A percentile compares a stretch with the other conserved stretches of the same genome.
phyloP scores from a whole-genome alignment of 495 filamentous ascomycete genomes.

The Penicillium roqueforti region DNA sequence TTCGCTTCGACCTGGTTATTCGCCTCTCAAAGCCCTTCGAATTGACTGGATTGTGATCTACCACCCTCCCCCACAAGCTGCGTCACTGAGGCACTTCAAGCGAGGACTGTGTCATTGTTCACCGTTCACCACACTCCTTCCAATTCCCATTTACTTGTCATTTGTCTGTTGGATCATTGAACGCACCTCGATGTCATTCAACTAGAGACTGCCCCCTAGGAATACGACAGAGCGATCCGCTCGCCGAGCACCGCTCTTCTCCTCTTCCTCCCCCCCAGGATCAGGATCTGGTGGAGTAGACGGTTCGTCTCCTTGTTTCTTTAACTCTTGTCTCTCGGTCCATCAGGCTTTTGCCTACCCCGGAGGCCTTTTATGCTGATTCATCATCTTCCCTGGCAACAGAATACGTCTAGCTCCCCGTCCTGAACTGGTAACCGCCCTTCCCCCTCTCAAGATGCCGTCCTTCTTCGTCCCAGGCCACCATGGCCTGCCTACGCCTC shows the following conservation, averaged over 20 bases:
- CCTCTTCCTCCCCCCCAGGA: conserved; percentile 24
- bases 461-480: conserved; percentile 46
- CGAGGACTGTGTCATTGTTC: conserved; percentile 3
- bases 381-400: conserved; percentile 12
- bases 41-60: conserved; percentile 5
- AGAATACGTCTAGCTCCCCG: conserved; percentile 35
- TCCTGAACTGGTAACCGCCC: conserved; percentile 35
- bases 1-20: conserved; percentile 11
- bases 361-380: conserved; percentile 14
- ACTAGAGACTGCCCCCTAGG: conserved; percentile 36
- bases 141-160: conserved; percentile 21
- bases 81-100: conserved; percentile 2
- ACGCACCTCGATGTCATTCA: conserved; percentile 41
- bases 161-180: conserved; percentile 23
- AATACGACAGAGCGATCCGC: conserved; percentile 38
- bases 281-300: conserved; percentile 46
- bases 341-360: conserved; percentile 4
- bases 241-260: conserved; percentile 42
- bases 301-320: conserved; percentile 38
- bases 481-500: conserved; percentile 42
- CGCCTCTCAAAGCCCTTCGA: conserved; percentile 6
- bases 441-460: conserved; percentile 35
- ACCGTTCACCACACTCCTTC: conserved; percentile 22
- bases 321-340: conserved; percentile 11
- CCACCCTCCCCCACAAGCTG: not conserved